phyloP scores from a whole-genome alignment of 192 early-diverging fungal genomes.

The Coemansia sp. region DNA sequence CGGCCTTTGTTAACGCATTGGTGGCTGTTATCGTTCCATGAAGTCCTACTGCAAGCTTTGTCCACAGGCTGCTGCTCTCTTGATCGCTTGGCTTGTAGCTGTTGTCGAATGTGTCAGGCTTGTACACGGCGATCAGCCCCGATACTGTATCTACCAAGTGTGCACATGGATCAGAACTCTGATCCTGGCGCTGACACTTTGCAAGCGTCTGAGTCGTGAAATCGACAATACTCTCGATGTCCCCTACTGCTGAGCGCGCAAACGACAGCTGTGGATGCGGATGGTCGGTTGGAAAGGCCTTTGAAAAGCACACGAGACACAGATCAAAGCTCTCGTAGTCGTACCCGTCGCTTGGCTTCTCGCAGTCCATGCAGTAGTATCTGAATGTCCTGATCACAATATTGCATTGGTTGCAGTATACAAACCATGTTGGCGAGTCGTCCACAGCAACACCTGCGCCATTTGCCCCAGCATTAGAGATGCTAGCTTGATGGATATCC shows the following conservation, averaged over 20 bases:
- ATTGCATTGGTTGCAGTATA: conserved; percentile 79
- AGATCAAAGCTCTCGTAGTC: conserved; percentile 74
- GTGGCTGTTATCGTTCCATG: conserved; percentile 46
- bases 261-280: conserved; percentile 79
- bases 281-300: conserved; percentile 69
- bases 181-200: conserved; percentile 13
- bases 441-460: conserved; percentile 6
- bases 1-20: conserved; percentile 9
- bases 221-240: conserved; percentile 38
- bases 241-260: conserved; percentile 57
- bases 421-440: conserved; percentile 60
- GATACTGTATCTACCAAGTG: conserved; percentile 19
- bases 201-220: conserved; percentile 28
- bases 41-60: conserved; percentile 40
- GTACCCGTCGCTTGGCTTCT: conserved; percentile 63
- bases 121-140: conserved; percentile 22
- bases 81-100: conserved; percentile 3
- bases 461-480: neutral
- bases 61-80: conserved; percentile 20
- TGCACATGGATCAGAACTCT: neutral
- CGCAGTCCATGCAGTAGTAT: conserved; percentile 86
- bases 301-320: conserved; percentile 72
- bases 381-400: conserved; percentile 78
- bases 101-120: conserved; percentile 38
- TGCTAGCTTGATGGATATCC: conserved; percentile 7